A percentile compares a stretch with the other conserved stretches of the same genome.
Conservation (phyloP, 2,329 filamentous ascomycete species). For the Aspergillus brunneoviolaceus region DNA sequence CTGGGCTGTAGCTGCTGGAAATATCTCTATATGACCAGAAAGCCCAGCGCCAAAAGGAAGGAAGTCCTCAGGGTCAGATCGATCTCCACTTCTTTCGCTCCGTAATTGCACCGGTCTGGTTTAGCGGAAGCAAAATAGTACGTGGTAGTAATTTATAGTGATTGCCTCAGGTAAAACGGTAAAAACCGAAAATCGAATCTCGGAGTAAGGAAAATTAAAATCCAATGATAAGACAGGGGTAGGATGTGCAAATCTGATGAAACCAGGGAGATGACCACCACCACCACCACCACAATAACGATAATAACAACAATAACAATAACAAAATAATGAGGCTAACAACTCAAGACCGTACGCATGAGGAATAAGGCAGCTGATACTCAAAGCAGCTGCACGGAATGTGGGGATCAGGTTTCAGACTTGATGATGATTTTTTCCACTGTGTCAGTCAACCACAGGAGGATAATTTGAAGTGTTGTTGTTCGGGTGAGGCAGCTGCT, state of each 20-base stretch:
- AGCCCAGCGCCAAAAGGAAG: constrained; percentile 15
- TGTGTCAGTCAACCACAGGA: background rate
- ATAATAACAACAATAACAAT: background rate
- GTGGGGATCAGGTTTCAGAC: constrained; percentile 4
- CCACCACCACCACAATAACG: background rate
- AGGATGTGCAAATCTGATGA: constrained; percentile 4
- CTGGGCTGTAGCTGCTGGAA: constrained; percentile 14
- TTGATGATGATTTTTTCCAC: background rate
- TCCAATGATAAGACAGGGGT: background rate
- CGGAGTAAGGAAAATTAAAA: background rate
- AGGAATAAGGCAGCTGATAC: constrained; percentile 9
- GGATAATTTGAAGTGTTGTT: background rate
- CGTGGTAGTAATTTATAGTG: constrained; percentile 7
- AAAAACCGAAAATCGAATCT: background rate
- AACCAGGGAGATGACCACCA: background rate
- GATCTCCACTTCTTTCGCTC: constrained; percentile 22
- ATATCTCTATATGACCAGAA: constrained; percentile 11
- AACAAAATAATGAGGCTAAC: constrained; percentile 9
- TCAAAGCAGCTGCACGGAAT: constrained; percentile 8
- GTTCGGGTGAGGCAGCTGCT: background rate
- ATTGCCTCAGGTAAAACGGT: background rate
- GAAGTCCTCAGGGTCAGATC: constrained; percentile 25
- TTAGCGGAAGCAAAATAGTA: constrained; percentile 13
- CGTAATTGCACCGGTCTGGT: constrained; percentile 13
- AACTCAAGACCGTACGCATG: background rate